Evolutionary conservation across 768 basidiomycete species (phyloP), one percentile per base, ranked within the genome.

Genomic region (Rhodotorula toruloides): DNA sequence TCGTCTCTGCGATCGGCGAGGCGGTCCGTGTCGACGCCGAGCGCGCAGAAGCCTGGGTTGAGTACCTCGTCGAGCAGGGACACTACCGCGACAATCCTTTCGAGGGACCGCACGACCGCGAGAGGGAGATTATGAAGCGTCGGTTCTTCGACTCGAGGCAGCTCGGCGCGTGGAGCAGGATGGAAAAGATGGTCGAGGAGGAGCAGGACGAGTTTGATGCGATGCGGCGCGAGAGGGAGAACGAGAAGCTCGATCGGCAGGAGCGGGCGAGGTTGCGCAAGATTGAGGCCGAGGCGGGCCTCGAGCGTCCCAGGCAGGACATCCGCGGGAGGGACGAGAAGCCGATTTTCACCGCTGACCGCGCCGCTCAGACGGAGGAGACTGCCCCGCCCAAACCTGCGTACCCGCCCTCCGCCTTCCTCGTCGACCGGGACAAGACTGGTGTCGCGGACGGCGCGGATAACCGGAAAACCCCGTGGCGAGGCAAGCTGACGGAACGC

Each of bases 171-270:
- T 70, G 69, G 69, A 39, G 5, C 4, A 43, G 39, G 27, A 70
- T 70, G 69, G 69, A 70, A 32, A 11, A 22, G 21, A 43, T 66
- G 21, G 48, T 70, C 22, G 64, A 65, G 48, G 64, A 66, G 48
- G 10, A 44, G 25, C 19, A 50, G 37, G 61, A 50, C 40, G 63
- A 61, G 40, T 5, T 42, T 14, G 59, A 48, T 19, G 19, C 17
- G 2, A 21, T 13, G 37, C 12, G 40, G 27, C 19, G 46, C 49
- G 48, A 17, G 27, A 7, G 17, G 13, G 44, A 53, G 40, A 60
- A 49, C 10, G 62, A 63, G 6, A 21, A 19, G 40, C 49, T 54
- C 37, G 13, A 48, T 0, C 40, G 43, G 25, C 36, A 48, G 42
- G 59, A 64, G 31, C 14, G 4, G 12, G n/a, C 46, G 43, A 36